These are phyloP conservation scores for Phytophthora nicotianae DNA, from an alignment of 352 stramenopile genomes.

Conservation along the genomic window DNA sequence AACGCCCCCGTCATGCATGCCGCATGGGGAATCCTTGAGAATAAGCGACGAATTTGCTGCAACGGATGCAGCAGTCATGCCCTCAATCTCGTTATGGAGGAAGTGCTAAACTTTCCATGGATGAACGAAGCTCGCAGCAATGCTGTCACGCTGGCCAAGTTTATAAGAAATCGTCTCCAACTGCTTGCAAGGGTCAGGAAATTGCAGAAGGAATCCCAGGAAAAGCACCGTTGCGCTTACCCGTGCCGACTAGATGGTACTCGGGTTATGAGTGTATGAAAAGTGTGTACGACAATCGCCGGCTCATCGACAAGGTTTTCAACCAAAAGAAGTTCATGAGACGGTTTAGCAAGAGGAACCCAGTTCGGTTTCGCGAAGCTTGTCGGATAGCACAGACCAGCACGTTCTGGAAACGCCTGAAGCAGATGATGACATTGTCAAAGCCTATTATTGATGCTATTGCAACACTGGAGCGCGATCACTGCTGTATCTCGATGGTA, in stretches of 20 bases:
- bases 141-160: slow-evolving; percentile 1
- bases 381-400: neutral
- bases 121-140: neutral
- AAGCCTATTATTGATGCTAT: neutral
- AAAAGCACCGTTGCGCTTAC: neutral
- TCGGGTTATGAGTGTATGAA: slow-evolving; percentile 1
- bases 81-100: neutral
- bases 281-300: neutral
- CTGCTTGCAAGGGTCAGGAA: neutral
- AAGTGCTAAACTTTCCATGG: slow-evolving; percentile 1
- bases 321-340: neutral
- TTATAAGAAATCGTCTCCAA: slow-evolving; percentile 2
- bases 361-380: neutral
- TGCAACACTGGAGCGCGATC: too few species aligned
- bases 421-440: neutral
- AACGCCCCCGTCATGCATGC: neutral
- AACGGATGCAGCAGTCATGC: slow-evolving; percentile 1
- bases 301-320: neutral
- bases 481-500: slow-evolving; percentile 3
- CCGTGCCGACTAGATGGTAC: neutral
- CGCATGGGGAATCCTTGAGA: neutral
- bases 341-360: neutral
- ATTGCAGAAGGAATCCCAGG: neutral
- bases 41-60: neutral
- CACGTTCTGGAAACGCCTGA: neutral